These are phyloP conservation scores for Vaccinium myrtillus DNA, from an alignment of 148 eudicot species.

Conservation along the genomic window DNA sequence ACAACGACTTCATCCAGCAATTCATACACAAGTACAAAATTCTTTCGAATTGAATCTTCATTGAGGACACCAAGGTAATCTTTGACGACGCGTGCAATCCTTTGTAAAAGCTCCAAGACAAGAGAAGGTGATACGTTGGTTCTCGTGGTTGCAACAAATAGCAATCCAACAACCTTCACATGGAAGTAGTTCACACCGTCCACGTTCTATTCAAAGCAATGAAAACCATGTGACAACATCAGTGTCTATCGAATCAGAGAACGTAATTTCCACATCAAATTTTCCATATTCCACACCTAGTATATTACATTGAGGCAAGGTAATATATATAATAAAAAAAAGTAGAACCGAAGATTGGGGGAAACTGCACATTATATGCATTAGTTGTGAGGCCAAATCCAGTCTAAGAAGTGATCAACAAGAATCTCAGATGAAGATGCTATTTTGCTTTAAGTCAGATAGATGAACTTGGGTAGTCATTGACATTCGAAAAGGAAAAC, in stretches of 20 bases:
- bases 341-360: no score
- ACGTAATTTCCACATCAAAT: neutral
- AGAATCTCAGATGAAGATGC: neutral
- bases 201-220: constrained; percentile 52
- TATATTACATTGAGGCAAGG: neutral
- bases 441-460: neutral
- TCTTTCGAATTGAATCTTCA: constrained; percentile 85
- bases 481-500: constrained; percentile 22
- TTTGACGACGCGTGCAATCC: constrained; percentile 90
- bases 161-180: constrained; percentile 88
- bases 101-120: constrained; percentile 85
- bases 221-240: constrained; percentile 4
- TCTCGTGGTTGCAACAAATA: constrained; percentile 96
- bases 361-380: no score
- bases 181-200: constrained; percentile 98
- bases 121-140: constrained; percentile 81
- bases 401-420: neutral
- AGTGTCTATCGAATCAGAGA: neutral
- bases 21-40: constrained; percentile 95
- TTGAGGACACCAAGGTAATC: constrained; percentile 95
- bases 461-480: neutral
- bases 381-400: neutral
- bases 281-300: neutral
- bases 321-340: no score
- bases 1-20: constrained; percentile 94